Evolutionary conservation across 75 land plant genomes (phyloP).

Genomic region (Selaginella tamariscina): DNA sequence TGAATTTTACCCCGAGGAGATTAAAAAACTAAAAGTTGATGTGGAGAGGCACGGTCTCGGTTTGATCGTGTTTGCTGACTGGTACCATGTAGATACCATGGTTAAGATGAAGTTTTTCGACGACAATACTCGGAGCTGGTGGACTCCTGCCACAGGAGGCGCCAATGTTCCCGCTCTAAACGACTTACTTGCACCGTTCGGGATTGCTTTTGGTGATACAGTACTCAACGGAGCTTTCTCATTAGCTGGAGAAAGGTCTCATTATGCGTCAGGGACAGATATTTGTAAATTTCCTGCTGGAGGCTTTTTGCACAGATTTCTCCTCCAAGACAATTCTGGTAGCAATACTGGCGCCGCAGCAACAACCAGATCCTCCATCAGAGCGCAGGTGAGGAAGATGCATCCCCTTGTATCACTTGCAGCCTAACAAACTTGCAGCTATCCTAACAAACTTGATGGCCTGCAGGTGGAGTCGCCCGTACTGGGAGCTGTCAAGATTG

Average conservation of each 20-base stretch:
- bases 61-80: constrained; percentile 83
- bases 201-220: constrained; percentile 91
- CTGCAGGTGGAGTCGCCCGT: constrained; percentile 70
- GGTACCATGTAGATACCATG: constrained; percentile 97
- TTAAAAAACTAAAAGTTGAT: constrained; percentile 71
- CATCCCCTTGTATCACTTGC: not conserved
- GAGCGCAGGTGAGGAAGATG: constrained; percentile 14
- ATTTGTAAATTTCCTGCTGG: constrained; percentile 73
- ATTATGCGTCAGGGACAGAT: constrained; percentile 94
- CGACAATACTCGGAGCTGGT: constrained; percentile 98
- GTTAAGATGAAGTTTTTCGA: constrained; percentile 96
- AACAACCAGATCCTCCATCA: constrained; percentile 13
- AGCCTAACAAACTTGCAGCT: too few relatives aligned
- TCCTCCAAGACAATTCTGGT: constrained; percentile 56
- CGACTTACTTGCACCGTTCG: constrained; percentile 86
- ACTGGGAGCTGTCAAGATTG: constrained; percentile 64
- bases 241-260: constrained; percentile 68
- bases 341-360: constrained; percentile 8
- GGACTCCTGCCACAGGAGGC: constrained; percentile 99
- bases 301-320: constrained; percentile 76
- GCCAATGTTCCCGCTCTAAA: constrained; percentile 92
- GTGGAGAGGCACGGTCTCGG: constrained; percentile 69
- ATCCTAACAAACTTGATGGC: not conserved
- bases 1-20: constrained; percentile 76
- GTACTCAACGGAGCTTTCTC: constrained; percentile 83